Evolutionary conservation across 192 early-diverging fungal genomes (phyloP).

Genomic region (Linnemannia schmuckeri): DNA sequence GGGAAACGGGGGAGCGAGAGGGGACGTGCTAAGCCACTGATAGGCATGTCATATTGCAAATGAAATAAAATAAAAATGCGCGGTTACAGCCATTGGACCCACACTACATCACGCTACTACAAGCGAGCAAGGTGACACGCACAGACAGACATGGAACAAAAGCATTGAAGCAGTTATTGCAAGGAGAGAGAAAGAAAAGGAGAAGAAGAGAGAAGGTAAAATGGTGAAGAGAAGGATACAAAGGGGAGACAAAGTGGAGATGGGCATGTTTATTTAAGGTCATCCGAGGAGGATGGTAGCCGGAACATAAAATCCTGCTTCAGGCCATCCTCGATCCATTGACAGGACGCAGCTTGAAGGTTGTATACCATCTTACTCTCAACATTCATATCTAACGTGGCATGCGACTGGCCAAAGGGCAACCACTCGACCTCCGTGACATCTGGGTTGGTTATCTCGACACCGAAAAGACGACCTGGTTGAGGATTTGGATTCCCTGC

Average conservation of each 20-base stretch:
- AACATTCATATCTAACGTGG: slow-evolving; percentile 31
- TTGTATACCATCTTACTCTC: slow-evolving; percentile 2
- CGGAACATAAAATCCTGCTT: not conserved
- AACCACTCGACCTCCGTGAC: slow-evolving; percentile 19
- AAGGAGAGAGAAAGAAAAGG: not conserved
- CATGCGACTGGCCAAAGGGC: slow-evolving; percentile 19
- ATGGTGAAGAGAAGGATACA: not conserved
- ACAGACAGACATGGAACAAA: not conserved
- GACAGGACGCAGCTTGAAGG: not conserved
- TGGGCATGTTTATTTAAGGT: too few species aligned
- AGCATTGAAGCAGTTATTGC: not conserved
- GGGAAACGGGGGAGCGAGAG: not conserved
- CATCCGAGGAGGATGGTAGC: not conserved
- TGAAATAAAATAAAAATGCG: not conserved
- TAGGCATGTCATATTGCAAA: not conserved
- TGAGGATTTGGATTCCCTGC: slow-evolving; percentile 52
- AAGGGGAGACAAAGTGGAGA: not conserved
- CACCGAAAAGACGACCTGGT: slow-evolving; percentile 7
- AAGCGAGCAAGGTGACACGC: not conserved
- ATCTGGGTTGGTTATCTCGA: slow-evolving; percentile 32
- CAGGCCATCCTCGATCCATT: not conserved
- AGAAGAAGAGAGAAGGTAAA: too few species aligned
- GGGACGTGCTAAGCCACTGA: not conserved
- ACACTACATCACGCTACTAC: not conserved
- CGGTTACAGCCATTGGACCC: not conserved